Evolutionary conservation across 306 rosid genomes (phyloP).

Genomic region (apple (Malus domestica)): DNA sequence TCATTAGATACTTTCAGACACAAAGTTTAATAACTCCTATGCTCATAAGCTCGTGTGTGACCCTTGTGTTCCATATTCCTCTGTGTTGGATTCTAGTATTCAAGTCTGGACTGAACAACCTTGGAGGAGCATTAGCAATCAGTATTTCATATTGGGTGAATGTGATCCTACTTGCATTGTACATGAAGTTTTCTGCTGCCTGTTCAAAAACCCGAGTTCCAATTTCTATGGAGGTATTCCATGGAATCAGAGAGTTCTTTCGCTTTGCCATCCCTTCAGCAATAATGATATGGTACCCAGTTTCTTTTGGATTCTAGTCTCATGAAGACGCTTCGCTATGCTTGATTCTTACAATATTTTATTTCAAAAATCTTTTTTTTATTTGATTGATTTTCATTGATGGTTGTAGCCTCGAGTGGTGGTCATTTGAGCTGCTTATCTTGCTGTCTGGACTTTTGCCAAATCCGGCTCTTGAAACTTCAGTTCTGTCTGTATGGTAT

Average conservation of each 20-base stretch:
- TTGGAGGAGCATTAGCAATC: conserved; percentile 56
- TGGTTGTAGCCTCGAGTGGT: conserved; percentile 47
- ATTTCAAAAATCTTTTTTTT: neutral
- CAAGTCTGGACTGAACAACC: conserved; percentile 28
- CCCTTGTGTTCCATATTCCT: conserved; percentile 30
- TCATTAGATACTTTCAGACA: conserved; percentile 46
- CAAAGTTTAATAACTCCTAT: conserved; percentile 47
- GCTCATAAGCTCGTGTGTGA: conserved; percentile 33
- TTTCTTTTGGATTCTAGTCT: neutral
- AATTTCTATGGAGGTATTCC: conserved; percentile 39
- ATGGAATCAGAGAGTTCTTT: conserved; percentile 44
- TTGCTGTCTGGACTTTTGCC: conserved; percentile 56
- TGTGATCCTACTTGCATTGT: conserved; percentile 40
- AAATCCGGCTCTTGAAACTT: conserved; percentile 64
- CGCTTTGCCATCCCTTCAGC: conserved; percentile 55
- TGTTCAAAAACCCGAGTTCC: conserved; percentile 44
- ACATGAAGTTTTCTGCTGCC: conserved; percentile 42
- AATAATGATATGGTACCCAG: conserved; percentile 41
- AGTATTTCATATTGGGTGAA: conserved; percentile 48
- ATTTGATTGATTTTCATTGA: neutral
- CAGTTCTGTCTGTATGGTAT: conserved; percentile 57
- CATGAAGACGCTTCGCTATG: neutral
- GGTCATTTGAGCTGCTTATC: conserved; percentile 55
- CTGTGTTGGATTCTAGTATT: conserved; percentile 52
- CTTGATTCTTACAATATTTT: neutral